phyloP scores from a whole-genome alignment of 306 rosid species.

The Sesbania bispinosa region DNA sequence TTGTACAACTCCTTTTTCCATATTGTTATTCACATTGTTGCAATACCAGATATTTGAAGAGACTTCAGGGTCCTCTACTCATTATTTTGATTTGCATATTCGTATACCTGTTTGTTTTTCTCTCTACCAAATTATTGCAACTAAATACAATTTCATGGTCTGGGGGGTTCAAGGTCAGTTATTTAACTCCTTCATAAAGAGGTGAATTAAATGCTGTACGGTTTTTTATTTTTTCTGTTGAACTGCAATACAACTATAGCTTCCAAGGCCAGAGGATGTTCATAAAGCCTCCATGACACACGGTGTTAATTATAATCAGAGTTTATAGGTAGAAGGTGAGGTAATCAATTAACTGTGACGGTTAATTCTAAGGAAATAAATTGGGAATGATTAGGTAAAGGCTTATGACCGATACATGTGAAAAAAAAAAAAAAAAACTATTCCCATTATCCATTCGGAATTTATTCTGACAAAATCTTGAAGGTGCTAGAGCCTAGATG shows the following conservation, averaged over 20 bases:
- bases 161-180: not conserved
- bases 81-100: not conserved
- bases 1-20: not conserved
- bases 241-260: too few relatives aligned
- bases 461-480: not conserved
- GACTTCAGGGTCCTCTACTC: not conserved
- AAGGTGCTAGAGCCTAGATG: not conserved
- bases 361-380: not conserved
- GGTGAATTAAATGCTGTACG: not conserved
- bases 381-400: not conserved
- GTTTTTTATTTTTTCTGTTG: too few relatives aligned
- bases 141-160: not conserved
- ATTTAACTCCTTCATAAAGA: not conserved
- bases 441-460: not conserved
- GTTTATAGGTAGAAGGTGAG: not conserved
- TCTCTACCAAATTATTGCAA: not conserved
- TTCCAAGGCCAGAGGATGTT: not conserved
- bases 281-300: not conserved
- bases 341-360: too few relatives aligned
- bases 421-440: not conserved
- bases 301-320: not conserved
- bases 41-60: not conserved
- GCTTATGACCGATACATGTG: too few relatives aligned
- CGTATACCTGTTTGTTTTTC: not conserved
- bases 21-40: not conserved